Base-by-base conservation (phyloP, 2,329 filamentous ascomycete genomes). In the Cercospora sesami region DNA sequence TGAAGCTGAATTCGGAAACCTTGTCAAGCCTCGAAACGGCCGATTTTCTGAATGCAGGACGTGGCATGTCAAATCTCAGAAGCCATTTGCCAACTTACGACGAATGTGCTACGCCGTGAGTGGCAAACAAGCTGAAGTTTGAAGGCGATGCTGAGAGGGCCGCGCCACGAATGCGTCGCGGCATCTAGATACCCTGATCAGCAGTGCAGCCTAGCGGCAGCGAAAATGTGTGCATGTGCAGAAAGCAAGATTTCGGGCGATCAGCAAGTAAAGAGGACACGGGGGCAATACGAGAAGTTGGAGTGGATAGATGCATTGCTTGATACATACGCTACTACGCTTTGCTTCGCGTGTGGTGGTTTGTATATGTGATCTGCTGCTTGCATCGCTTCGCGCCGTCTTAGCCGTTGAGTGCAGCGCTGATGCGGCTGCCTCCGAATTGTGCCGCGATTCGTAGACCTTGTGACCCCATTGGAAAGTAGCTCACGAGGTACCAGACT, bases 381-480 rank as follows among this genome's bases (percentile, higher is more conserved):
- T 23, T 39, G 39, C 26, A 48, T 63, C 60, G 60, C 39, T 31
- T 63, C 60, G 60, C 42, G 30, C 60, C 39, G 45, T 31, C 26
- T 45, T 48, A 64, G 16, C 53, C 63, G 63, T 48, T 59, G 31
- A 64, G 53, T 42, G 51, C 98, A 63, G 93, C 87, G 5, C 92
- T 87, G 42, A 96, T 91, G 77, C 94, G 87, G 77, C 90, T 90
- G 21, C 91, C 92, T 23, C 94, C 95, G 77, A 97, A 95, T 3
- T 89, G 89, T 53, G 93, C 92, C 67, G 93, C 93, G 73, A 97
- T 88, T 68, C 94, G 90, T 72, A 99, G 82, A 51, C 95, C 93
- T 65, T 90, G 91, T 66, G 91, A 92, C 48, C 95, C 95, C 94
- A 98, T 97, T 28, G 95, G 95, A 76, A 98, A 98, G 80, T 99